Base-by-base conservation (phyloP, 768 basidiomycete species). In the Mycena galericulata region DNA sequence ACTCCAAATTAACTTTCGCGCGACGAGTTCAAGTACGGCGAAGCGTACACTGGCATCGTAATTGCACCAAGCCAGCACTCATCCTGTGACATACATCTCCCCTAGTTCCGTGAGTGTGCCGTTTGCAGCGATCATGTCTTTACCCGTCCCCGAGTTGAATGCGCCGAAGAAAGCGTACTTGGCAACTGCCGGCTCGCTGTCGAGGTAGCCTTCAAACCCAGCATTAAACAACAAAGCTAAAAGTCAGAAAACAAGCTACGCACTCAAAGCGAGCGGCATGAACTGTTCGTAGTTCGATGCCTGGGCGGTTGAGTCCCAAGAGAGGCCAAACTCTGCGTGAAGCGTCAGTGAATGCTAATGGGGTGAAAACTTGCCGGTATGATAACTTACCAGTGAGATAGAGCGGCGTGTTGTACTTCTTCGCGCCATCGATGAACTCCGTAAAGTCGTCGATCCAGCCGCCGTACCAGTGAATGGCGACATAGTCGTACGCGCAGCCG, bases 111-210 rank as follows among this genome's bases (percentile, higher is more conserved):
- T 50, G 47, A 62, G 60, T 36, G 60, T 62, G n/a, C 60, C 60
- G 38, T 62, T 41, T n/a, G 49, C 47, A 14, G 24, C n/a, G 49
- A 62, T 62, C 60, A 62, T 62, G 18, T 62, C 60, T 22, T 62
- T 51, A 8, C 36, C 47, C 12, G 47, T 51, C 1, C 60, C 60
- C 24, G 60, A 62, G 49, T 62, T 2, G 47, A 62, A 62, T 27
- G 60, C 60, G 8, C 60, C 60, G 18, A 62, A 62, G 24, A 62
- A 60, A 7, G 58, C 58, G 27, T 60, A 60, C 46, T 60, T 60
- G 30, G 58, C 58, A 4, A 60, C 58, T 11, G 58, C 58, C 4
- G 58, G 46, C 58, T 60, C 58, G 34, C 32, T 26, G 26, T 60
- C 58, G 4, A 60, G 46, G 18, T 60, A 60, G 34, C 45, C 58